Conservation (phyloP, 2,329 filamentous ascomycete genomes). For the Didymella lethalis region DNA sequence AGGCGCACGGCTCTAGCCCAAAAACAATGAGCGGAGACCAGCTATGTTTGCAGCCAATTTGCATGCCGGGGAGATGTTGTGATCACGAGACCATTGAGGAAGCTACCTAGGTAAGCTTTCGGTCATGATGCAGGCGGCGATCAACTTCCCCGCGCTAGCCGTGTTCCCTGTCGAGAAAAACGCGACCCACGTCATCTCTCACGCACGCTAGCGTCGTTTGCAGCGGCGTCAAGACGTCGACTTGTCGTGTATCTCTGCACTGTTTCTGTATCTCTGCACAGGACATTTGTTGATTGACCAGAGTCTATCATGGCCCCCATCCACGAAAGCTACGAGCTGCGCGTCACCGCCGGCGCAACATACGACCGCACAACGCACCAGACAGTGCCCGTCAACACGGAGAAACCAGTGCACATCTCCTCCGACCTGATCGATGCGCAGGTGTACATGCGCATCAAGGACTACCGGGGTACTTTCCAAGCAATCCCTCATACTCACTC, state of each 20-base stretch:
- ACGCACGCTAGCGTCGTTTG: constrained; percentile 1
- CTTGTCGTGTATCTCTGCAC: neutral
- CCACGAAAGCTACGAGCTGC: constrained; percentile 73
- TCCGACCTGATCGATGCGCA: constrained; percentile 70
- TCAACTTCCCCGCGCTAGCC: constrained; percentile 15
- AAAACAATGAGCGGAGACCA: no score
- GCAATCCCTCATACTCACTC: no score
- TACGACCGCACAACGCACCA: constrained; percentile 79
- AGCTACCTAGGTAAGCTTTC: no score
- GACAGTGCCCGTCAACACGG: constrained; percentile 76
- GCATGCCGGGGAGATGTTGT: no score
- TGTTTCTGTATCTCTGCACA: neutral
- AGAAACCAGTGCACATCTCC: constrained; percentile 68
- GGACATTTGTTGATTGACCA: neutral
- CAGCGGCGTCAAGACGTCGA: neutral
- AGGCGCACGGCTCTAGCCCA: no score
- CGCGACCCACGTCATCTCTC: constrained; percentile 17
- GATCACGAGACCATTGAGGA: no score
- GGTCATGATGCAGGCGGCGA: constrained; percentile 18
- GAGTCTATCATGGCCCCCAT: constrained; percentile 52
- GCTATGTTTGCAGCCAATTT: no score
- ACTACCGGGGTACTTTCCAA: constrained; percentile 57
- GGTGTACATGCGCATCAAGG: constrained; percentile 77
- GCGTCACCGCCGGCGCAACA: constrained; percentile 79
- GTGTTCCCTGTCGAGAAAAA: constrained; percentile 15